Evolutionary conservation across 2,329 filamentous ascomycete genomes (phyloP).

Genomic region (Fusarium tjaetaba): DNA sequence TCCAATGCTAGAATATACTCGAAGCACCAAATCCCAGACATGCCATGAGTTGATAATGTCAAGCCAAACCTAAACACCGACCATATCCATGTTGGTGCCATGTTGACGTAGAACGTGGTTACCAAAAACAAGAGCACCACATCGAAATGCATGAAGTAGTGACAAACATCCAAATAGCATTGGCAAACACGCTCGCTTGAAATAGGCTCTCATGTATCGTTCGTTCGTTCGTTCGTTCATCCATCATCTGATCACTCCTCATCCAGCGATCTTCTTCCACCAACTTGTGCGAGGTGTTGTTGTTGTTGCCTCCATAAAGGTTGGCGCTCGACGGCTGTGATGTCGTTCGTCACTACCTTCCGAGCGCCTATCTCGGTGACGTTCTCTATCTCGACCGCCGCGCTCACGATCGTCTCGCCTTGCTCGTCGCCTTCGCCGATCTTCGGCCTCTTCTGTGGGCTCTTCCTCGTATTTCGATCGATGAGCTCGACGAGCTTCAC

Average conservation of each 20-base stretch:
- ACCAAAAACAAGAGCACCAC: slow-evolving; percentile 5
- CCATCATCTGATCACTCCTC: slow-evolving; percentile 42
- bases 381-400: slow-evolving; percentile 16
- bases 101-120: slow-evolving; percentile 25
- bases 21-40: slow-evolving; percentile 26
- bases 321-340: slow-evolving; percentile 52
- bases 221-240: slow-evolving; percentile 25
- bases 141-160: background rate
- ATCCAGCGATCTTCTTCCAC: slow-evolving; percentile 67
- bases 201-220: slow-evolving; percentile 36
- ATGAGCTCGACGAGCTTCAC: slow-evolving; percentile 58
- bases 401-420: slow-evolving; percentile 55
- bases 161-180: slow-evolving; percentile 25
- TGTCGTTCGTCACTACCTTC: slow-evolving; percentile 58
- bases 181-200: slow-evolving; percentile 42
- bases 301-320: slow-evolving; percentile 55
- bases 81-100: slow-evolving; percentile 2
- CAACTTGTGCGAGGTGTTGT: slow-evolving; percentile 66
- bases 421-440: slow-evolving; percentile 54
- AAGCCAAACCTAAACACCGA: slow-evolving; percentile 18
- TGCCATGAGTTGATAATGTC: slow-evolving; percentile 22
- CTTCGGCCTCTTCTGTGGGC: slow-evolving; percentile 55
- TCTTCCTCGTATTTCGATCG: slow-evolving; percentile 55
- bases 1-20: slow-evolving; percentile 13
- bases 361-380: slow-evolving; percentile 47